Conservation (phyloP, 2,329 filamentous ascomycete genomes). For the Cytospora leucostoma region DNA sequence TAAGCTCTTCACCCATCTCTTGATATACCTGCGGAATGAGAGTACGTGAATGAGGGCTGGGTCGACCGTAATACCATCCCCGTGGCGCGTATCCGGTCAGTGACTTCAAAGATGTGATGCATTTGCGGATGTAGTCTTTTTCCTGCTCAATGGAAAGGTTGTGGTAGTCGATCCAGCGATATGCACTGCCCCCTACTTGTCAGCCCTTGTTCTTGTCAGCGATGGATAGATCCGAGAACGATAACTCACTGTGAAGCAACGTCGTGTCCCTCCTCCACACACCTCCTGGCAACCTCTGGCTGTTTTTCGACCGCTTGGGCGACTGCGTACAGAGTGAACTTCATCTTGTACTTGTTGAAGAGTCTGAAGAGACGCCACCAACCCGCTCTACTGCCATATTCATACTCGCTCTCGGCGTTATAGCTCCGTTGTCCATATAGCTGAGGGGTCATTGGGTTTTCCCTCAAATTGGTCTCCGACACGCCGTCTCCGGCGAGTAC, state of each 20-base stretch:
- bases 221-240: neutral
- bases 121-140: constrained; percentile 48
- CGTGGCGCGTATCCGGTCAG: constrained; percentile 48
- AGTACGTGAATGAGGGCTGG: constrained; percentile 46
- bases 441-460: constrained; percentile 41
- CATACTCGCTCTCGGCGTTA: constrained; percentile 52
- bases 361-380: constrained; percentile 52
- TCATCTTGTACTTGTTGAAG: constrained; percentile 50
- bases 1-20: constrained; percentile 52
- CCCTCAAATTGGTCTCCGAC: constrained; percentile 41
- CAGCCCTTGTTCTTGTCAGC: neutral
- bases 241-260: constrained; percentile 44
- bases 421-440: constrained; percentile 47
- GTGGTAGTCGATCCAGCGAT: constrained; percentile 54
- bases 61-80: constrained; percentile 53
- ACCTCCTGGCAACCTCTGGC: constrained; percentile 48
- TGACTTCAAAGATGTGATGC: constrained; percentile 43
- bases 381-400: constrained; percentile 51
- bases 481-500: constrained; percentile 43
- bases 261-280: constrained; percentile 52
- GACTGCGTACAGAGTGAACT: constrained; percentile 53
- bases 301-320: constrained; percentile 50
- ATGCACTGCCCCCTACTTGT: constrained; percentile 35
- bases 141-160: constrained; percentile 48
- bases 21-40: constrained; percentile 52